Conservation (phyloP, 169 alveolate species). For the Plasmodium fragile region DNA sequence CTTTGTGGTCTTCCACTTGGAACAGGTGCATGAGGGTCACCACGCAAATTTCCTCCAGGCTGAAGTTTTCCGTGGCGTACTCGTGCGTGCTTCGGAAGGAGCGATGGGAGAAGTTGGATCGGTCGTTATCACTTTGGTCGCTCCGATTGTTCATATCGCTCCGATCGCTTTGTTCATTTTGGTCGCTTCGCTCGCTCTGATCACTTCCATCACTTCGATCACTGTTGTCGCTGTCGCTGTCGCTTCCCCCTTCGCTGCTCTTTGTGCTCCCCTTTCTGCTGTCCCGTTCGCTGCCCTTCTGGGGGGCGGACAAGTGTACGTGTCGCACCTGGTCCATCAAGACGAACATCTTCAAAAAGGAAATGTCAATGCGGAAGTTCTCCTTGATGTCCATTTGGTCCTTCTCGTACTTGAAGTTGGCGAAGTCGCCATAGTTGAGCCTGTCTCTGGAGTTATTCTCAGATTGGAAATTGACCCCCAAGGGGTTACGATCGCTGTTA, state of each 20-base stretch:
- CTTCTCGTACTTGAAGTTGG: constrained; percentile 20
- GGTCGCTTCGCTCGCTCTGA: neutral
- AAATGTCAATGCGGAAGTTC: constrained; percentile 59
- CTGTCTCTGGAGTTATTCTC: neutral
- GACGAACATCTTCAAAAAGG: constrained; percentile 51
- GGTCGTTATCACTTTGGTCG: neutral
- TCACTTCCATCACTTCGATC: neutral
- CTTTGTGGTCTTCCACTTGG: constrained; percentile 8
- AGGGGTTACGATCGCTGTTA: neutral
- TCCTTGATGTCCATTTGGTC: constrained; percentile 64
- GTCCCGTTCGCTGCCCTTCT: neutral
- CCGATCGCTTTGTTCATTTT: neutral
- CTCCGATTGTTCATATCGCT: neutral
- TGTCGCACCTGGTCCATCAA: constrained; percentile 6
- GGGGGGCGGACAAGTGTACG: neutral
- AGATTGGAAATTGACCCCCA: neutral
- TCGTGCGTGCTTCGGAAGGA: neutral
- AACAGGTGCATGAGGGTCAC: constrained; percentile 31
- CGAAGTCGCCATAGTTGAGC: neutral
- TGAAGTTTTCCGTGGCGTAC: neutral
- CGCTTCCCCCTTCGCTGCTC: neutral
- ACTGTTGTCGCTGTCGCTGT: neutral
- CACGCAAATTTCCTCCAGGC: constrained; percentile 31
- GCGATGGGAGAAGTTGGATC: neutral
- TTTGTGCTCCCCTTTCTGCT: neutral